Conservation (phyloP, 164 flowering plant species). For the Brasenia schreberi region DNA sequence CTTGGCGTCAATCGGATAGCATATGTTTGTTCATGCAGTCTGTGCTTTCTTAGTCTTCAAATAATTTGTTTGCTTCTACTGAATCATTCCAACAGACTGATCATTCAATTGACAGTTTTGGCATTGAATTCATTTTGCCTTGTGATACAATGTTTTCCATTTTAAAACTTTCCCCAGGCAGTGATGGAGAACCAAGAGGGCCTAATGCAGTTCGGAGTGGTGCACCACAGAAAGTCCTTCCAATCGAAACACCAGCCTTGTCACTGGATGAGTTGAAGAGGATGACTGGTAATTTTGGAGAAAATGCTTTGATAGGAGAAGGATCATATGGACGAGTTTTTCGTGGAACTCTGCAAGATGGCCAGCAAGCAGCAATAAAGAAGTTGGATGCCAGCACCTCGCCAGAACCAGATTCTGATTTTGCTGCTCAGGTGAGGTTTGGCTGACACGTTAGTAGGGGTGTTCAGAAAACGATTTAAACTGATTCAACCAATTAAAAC, state of each 20-base stretch:
- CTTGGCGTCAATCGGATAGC: background rate
- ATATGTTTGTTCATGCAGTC: background rate
- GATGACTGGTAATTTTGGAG: conserved; percentile 52
- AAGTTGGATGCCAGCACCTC: conserved; percentile 57
- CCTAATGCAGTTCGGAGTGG: conserved; percentile 29
- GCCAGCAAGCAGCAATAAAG: conserved; percentile 47
- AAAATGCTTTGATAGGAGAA: conserved; percentile 73
- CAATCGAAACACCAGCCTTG: conserved; percentile 57
- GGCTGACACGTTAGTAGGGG: too few species aligned
- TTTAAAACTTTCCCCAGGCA: conserved; percentile 16
- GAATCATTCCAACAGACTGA: too few species aligned
- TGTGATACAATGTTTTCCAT: background rate
- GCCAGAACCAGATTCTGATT: conserved; percentile 56
- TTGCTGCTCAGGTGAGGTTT: conserved; percentile 46
- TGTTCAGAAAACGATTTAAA: too few species aligned
- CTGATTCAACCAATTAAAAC: too few species aligned
- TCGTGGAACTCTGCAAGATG: conserved; percentile 38
- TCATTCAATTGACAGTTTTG: background rate
- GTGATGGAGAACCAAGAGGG: conserved; percentile 37
- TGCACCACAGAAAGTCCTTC: conserved; percentile 49
- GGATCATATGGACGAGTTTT: conserved; percentile 84
- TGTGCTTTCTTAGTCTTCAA: background rate
- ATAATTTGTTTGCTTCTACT: background rate
- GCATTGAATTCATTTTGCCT: too few species aligned
- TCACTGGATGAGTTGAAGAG: conserved; percentile 50